Evolutionary conservation across 1,139 yeast species (phyloP), one percentile per base, ranked within the genome.

Genomic region (Eremothecium coryli): DNA sequence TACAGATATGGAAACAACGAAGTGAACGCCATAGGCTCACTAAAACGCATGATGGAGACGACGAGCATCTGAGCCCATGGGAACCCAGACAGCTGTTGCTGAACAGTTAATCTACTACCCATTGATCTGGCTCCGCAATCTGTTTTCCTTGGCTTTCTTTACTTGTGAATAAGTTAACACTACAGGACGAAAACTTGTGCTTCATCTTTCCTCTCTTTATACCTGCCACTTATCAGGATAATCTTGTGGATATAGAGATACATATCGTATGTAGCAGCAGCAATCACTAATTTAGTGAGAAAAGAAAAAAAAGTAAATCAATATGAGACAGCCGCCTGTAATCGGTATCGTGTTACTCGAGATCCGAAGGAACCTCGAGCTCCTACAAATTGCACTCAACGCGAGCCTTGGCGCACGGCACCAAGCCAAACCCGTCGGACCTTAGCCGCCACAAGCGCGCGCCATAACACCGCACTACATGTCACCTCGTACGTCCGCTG

Each of bases 11-110:
- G 82, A 52, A 76, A 74, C 22, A 73, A 50, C 2, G 80, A 73
- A 2, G 81, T 72, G 58, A 75, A 74, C 2, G 81, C 71, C 22
- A 76, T 64, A 1, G 82, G 82, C 48, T 76, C 82, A 7, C 75
- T 65, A 33, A 75, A 63, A 34, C 81, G 58, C 39, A 73, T 66
- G 12, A 66, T 4, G 13, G 5, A 4, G 24, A 22, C 5, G 3
- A 22, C 5, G 5, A 11, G 4, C 5, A 22, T 3, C 24, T 22
- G 24, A 4, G 24, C 24, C 24, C 24, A 22, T 4, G 24, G 24
- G 12, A 22, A 22, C 24, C 41, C 31, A 11, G 13, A 13, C 5
- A 22, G 5, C 24, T 22, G 24, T 5, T 22, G n/a, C n/a, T n/a
- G n/a, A n/a, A n/a, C n/a, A n/a, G n/a, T n/a, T n/a, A n/a, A n/a